These are phyloP conservation scores for Botryosphaeria dothidea DNA, from an alignment of 2,329 filamentous ascomycete species.

Conservation along the genomic window DNA sequence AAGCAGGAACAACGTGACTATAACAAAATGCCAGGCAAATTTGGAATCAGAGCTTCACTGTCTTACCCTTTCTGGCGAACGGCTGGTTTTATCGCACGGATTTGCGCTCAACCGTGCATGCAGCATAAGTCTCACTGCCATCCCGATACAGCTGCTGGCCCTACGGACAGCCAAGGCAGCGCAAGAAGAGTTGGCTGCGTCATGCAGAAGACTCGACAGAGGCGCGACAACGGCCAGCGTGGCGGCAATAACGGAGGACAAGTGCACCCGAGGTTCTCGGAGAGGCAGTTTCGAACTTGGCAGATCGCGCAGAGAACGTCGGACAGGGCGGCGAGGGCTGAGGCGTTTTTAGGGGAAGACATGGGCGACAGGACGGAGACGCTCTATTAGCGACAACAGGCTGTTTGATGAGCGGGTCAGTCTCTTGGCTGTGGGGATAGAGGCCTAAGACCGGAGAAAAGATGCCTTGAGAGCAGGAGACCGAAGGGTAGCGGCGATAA, in stretches of 20 bases:
- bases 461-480: neutral
- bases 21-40: neutral
- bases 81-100: neutral
- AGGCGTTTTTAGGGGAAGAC: neutral
- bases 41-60: neutral
- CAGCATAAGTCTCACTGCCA: neutral
- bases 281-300: neutral
- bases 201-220: neutral
- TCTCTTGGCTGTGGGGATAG: neutral
- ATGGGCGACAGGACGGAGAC: neutral
- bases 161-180: neutral
- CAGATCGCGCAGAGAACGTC: constrained; percentile 2
- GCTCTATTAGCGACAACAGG: neutral
- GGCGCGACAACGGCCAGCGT: neutral
- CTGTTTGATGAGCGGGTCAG: neutral
- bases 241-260: neutral
- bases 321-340: neutral
- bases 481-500: neutral
- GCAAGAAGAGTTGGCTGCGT: neutral
- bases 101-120: too few relatives aligned
- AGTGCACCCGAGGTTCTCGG: neutral
- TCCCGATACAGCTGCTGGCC: neutral
- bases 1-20: neutral
- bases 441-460: neutral
- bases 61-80: neutral